Evolutionary conservation across 2,329 filamentous ascomycete genomes (phyloP), one percentile per base, ranked within the genome.

Genomic region (Lachnellula suecica): DNA sequence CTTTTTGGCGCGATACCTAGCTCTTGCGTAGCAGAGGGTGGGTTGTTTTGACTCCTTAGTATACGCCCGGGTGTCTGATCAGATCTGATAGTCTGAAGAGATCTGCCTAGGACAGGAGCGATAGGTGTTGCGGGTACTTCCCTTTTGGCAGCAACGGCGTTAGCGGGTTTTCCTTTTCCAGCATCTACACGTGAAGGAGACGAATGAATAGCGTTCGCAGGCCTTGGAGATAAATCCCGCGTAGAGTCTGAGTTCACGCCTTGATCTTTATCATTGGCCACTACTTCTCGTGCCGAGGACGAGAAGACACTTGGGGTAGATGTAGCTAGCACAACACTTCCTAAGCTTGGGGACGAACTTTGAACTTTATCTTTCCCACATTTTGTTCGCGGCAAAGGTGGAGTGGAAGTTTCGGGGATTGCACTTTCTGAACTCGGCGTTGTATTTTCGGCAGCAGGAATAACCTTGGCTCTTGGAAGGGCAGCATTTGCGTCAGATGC

Each of bases 1-100:
- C 54, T 57, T 41, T 55, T 59, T 24, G 41, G 34, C 13, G 29
- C 23, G 37, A 56, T 42, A 7, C 35, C 20, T 6, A 42, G 45
- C 27, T 57, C 52, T 46, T 56, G 53, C 9, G 46, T 52, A 4
- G 53, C 45, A 19, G 51, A 51, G 6, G 42, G 20, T 10, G 22
- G 35, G 4, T 31, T 29, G 25, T 13, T 35, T n/a, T 37, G 24
- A 46, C 8, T 17, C n/a, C 20, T 22, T 10, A 46, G 29, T 2
- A 25, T 44, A 15, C 19, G 19, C 19, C 44, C 34, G 19, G n/a
- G n/a, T n/a, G 35, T 24, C 24, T 41, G 37, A 13, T 42, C 27
- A 23, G 13, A 11, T 4, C 5, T 20, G 11, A 23, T 19, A 23
- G 49, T 9, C 7, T 40, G 23, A 7, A 41, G 5, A 40, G 4